Conservation (phyloP, 768 basidiomycete genomes). For the Pulveroboletus sp. region DNA sequence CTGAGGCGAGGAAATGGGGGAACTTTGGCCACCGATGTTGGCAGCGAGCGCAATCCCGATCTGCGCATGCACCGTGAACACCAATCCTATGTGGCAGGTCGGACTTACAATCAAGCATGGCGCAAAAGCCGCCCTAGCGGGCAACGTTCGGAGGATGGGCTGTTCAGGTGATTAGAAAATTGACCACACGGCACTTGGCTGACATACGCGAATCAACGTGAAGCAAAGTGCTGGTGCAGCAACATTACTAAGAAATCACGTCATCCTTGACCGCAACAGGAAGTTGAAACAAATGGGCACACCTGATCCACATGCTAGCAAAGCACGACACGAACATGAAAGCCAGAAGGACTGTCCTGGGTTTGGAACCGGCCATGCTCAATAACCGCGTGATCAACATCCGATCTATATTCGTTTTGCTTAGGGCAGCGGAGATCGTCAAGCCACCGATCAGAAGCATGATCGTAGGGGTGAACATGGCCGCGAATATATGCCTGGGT, state of each 20-base stretch:
- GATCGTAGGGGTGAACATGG: slow-evolving; percentile 97
- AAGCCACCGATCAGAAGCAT: slow-evolving; percentile 98
- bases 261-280: slow-evolving; percentile 19
- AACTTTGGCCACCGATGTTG: slow-evolving; percentile 96
- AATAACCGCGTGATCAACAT: slow-evolving; percentile 88
- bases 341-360: slow-evolving; percentile 81
- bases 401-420: slow-evolving; percentile 92
- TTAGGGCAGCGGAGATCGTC: slow-evolving; percentile 93
- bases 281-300: slow-evolving; percentile 5
- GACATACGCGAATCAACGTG: slow-evolving; percentile 82
- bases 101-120: slow-evolving; percentile 84
- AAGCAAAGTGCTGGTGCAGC: slow-evolving; percentile 97
- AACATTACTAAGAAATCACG: slow-evolving; percentile 63
- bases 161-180: slow-evolving; percentile 31
- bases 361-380: slow-evolving; percentile 83
- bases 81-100: neutral
- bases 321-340: slow-evolving; percentile 98
- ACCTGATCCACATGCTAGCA: slow-evolving; percentile 99
- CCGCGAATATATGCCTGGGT: slow-evolving; percentile 80
- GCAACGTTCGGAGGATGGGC: slow-evolving; percentile 92
- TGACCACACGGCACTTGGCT: neutral
- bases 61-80: slow-evolving; percentile 37
- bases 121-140: slow-evolving; percentile 79
- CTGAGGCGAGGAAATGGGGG: slow-evolving; percentile 96
- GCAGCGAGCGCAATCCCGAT: slow-evolving; percentile 96